Conservation (phyloP, 208 protist genomes). For the Leptomonas seymouri region DNA sequence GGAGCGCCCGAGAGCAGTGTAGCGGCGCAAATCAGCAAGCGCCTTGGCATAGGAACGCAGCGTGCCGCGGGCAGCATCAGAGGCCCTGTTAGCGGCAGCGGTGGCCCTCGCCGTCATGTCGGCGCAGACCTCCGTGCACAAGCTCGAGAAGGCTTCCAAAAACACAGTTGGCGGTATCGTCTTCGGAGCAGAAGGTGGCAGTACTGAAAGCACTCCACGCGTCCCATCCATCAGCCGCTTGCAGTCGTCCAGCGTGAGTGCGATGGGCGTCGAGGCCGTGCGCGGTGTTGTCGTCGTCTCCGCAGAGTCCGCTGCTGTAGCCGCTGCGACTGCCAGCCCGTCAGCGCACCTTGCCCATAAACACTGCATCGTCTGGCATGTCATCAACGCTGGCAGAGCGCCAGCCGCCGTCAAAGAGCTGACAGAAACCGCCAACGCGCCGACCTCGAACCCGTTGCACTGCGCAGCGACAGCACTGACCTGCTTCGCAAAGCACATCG, state of each 20-base stretch:
- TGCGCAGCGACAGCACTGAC: constrained; percentile 8
- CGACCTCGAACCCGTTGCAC: constrained; percentile 37
- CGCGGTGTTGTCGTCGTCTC: too few species aligned
- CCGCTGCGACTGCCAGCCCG: constrained; percentile 9
- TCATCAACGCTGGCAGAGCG: not conserved
- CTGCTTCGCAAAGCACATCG: constrained; percentile 16
- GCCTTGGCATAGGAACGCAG: constrained; percentile 11
- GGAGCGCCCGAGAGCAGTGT: constrained; percentile 15
- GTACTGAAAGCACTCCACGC: not conserved
- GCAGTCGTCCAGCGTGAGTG: constrained; percentile 22
- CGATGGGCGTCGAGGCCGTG: not conserved
- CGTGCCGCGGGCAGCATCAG: constrained; percentile 10
- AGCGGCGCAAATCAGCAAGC: constrained; percentile 16
- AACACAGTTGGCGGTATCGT: constrained; percentile 7
- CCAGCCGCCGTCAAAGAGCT: constrained; percentile 20
- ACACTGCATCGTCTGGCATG: constrained; percentile 6
- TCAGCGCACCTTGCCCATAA: constrained; percentile 17
- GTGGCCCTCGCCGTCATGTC: not conserved
- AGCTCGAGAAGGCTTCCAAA: constrained; percentile 1
- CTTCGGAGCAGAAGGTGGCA: not conserved
- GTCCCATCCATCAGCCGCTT: constrained; percentile 35
- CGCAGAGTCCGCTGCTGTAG: not conserved
- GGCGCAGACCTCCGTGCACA: constrained; percentile 8
- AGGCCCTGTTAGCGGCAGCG: not conserved
- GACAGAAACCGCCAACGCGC: constrained; percentile 33